Base-by-base conservation (phyloP, 495 filamentous ascomycete genomes). In the Podospora appendiculata region DNA sequence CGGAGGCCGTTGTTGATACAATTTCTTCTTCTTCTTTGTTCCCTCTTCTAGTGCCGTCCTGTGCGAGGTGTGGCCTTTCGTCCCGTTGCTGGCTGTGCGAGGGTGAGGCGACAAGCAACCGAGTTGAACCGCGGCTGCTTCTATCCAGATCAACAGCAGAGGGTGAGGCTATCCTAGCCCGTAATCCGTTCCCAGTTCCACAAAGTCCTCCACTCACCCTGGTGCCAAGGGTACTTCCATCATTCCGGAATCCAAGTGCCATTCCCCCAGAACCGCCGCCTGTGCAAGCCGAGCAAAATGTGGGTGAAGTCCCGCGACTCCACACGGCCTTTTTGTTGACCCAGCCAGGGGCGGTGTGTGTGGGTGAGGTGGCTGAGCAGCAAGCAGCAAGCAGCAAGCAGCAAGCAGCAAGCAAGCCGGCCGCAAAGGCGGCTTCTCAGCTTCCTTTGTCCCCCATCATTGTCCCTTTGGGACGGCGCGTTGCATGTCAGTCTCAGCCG, bases 321-420 rank as follows among this genome's bases (percentile, higher is more conserved):
- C 52, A 52, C 47, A 46, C 43, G 43, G 43, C 47, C 48, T 25
- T 25, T 25, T 25, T 25, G 25, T 25, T 25, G 25, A 25, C 25
- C 25, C 25, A 25, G 25, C 50, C 51, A 48, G 63, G 61, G 59
- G 63, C 61, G 59, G 64, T 67, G 64, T 62, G 55, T 51, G 62
- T 63, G 64, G 64, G 62, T 67, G 57, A 64, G 53, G 62, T 63
- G 64, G 64, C 64, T 67, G 57, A 64, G 62, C 46, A 36, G 47
- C 42, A 48, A 33, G 42, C 41, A 45, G 48, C 47, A 13, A 34
- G 13, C 17, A 9, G 41, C 16, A 6, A 64, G 62, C 46, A 36
- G 47, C 42, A 48, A 33, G 42, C 41, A 45, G 48, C 47, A 13
- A 34, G 25, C 25, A 5, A 5, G 25, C 25, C 25, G 25, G 25